These are phyloP conservation scores for Jamesozyma spencerorum DNA, from an alignment of 805 yeast species.

Conservation along the genomic window DNA sequence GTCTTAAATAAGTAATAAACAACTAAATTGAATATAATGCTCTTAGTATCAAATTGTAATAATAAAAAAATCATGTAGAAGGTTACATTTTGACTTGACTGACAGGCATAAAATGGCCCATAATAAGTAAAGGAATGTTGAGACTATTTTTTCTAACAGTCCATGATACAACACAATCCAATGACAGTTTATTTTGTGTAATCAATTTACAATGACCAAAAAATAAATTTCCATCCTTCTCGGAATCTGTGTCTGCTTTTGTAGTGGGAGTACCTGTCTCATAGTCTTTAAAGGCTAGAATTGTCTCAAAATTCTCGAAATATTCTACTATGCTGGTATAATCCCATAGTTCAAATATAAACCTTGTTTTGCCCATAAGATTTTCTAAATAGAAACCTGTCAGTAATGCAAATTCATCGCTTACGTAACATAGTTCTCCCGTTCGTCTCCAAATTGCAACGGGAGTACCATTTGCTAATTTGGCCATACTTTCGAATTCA, in stretches of 20 bases:
- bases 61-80: too few species aligned
- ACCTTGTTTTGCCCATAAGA: conserved; percentile 49
- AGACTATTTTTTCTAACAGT: conserved; percentile 76
- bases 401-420: conserved; percentile 62
- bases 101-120: conserved; percentile 67
- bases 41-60: too few species aligned
- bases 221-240: background rate
- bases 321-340: conserved; percentile 65
- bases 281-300: conserved; percentile 65
- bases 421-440: conserved; percentile 73
- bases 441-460: conserved; percentile 81
- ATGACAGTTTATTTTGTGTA: conserved; percentile 31
- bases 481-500: conserved; percentile 46
- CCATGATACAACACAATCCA: conserved; percentile 73
- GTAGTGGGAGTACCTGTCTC: conserved; percentile 16
- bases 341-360: conserved; percentile 76
- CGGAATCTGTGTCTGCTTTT: background rate
- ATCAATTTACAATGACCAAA: conserved; percentile 33
- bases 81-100: too few species aligned
- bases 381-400: conserved; percentile 56
- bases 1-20: too few species aligned
- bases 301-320: conserved; percentile 54
- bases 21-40: too few species aligned
- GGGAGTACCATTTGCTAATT: conserved; percentile 55
- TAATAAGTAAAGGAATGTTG: conserved; percentile 75